Base-by-base conservation (phyloP, 1,284 basidiomycete genomes). In the Tilletia walkeri region DNA sequence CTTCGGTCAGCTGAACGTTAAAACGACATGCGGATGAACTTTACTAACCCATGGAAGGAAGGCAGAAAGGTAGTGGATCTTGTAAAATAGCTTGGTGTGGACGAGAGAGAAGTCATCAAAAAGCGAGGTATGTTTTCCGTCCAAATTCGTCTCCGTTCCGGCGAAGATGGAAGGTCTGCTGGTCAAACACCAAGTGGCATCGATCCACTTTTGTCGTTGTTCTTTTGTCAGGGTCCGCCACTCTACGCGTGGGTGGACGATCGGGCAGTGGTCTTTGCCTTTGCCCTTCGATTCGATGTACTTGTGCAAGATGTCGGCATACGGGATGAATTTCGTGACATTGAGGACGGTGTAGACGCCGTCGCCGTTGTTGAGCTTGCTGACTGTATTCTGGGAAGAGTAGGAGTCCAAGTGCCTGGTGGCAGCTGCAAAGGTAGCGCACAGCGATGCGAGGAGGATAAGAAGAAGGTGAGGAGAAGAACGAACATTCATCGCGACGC, bases 21-120 rank as follows among this genome's bases (percentile, higher is more conserved):
- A 12, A 2, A 4, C n/a, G 50, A 30, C 16, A 18, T 30, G 50
- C n/a, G 16, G 7, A 45, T 9, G 41, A 1, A 14, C 14, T 14
- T 45, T 14, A 63, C 59, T 63, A 14, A 63, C 59, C 59, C 59
- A 63, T 7, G 54, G 54, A 3, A 56, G 54, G 54, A 56, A 56
- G 20, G 54, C 54, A 34, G 54, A n/a, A 4, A 34, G 14, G 54
- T 30, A 56, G 54, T 56, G 54, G 24, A 56, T 56, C 20, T n/a
- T 56, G 54, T 56, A 30, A 24, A 30, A 30, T n/a, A 56, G 20
- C 20, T 30, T 56, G 20, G 34, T 30, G 54, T 56, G 54, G 6
- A 56, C n/a, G 5, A 56, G 38, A 20, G 5, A 18, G 36, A 63
- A 63, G 59, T 63, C 59, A 38, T 63, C 59, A 38, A 36, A 41